Evolutionary conservation across 371 early-diverging fungal species (phyloP).

Genomic region (Mycotypha africana): DNA sequence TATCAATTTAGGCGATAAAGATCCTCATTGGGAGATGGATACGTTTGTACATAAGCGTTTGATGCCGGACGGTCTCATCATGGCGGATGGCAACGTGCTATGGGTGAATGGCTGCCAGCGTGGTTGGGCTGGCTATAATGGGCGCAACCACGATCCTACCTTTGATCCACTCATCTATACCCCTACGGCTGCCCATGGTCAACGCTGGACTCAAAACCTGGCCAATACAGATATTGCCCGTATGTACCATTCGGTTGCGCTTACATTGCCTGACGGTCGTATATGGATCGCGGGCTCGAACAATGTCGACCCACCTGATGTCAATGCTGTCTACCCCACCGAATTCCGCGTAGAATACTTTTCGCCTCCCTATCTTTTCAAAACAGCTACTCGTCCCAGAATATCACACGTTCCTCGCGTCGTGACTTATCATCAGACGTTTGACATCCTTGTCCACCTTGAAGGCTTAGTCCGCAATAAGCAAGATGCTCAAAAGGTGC

Average conservation of each 20-base stretch:
- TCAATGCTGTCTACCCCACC: slow-evolving; percentile 45
- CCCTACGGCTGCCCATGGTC: slow-evolving; percentile 36
- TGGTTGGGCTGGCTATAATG: slow-evolving; percentile 59
- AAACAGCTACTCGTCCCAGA: slow-evolving; percentile 41
- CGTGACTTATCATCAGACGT: slow-evolving; percentile 36
- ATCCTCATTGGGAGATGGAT: slow-evolving; percentile 58
- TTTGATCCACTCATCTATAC: slow-evolving; percentile 57
- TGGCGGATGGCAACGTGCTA: slow-evolving; percentile 57
- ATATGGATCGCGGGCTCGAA: slow-evolving; percentile 50
- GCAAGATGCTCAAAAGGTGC: slow-evolving; percentile 25
- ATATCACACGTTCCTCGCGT: slow-evolving; percentile 42
- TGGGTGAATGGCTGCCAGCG: slow-evolving; percentile 58
- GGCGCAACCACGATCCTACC: slow-evolving; percentile 47
- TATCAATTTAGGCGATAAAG: slow-evolving; percentile 44
- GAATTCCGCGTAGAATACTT: slow-evolving; percentile 67
- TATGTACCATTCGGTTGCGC: slow-evolving; percentile 66
- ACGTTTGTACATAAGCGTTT: slow-evolving; percentile 52
- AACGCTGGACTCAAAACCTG: slow-evolving; percentile 44
- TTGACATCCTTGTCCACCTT: slow-evolving; percentile 33
- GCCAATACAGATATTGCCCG: slow-evolving; percentile 57
- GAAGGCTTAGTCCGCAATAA: slow-evolving; percentile 14
- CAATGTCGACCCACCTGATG: slow-evolving; percentile 40
- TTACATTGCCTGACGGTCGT: slow-evolving; percentile 56
- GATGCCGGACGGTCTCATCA: slow-evolving; percentile 58
- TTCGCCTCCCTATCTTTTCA: slow-evolving; percentile 59